Percentiles rank a stretch among this genome's conserved stretches.
These are phyloP conservation scores for Blastobotrys proliferans DNA, from an alignment of 1,139 yeast species.

Conservation along the genomic window DNA sequence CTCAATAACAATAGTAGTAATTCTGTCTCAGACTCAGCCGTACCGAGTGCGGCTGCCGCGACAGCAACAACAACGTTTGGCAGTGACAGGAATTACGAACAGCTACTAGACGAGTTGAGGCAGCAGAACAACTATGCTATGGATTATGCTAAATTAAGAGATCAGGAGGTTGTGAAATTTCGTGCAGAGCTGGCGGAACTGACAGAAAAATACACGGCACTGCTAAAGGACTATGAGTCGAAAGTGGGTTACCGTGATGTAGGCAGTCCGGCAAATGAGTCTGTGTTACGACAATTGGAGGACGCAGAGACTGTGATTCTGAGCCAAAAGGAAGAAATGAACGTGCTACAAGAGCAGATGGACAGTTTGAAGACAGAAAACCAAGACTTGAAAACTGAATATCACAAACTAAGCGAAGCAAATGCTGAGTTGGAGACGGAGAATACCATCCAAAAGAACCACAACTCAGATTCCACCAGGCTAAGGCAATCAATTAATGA, in stretches of 20 bases:
- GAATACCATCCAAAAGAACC: not conserved
- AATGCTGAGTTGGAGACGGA: not conserved
- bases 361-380: not conserved
- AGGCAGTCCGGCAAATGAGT: not conserved
- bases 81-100: slow-evolving; percentile 4
- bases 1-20: slow-evolving; percentile 9
- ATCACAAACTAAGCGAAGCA: not conserved
- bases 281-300: not conserved
- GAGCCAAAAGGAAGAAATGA: not conserved
- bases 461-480: not conserved
- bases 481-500: not conserved
- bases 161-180: slow-evolving; percentile 18
- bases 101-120: slow-evolving; percentile 15
- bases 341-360: not conserved
- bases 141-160: slow-evolving; percentile 20
- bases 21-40: slow-evolving; percentile 1
- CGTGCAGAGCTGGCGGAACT: slow-evolving; percentile 19
- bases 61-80: not conserved
- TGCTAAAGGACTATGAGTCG: slow-evolving; percentile 15
- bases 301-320: not conserved
- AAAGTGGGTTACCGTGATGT: slow-evolving; percentile 1
- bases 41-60: slow-evolving; percentile 3
- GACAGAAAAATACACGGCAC: slow-evolving; percentile 16
- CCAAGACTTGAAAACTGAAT: not conserved
- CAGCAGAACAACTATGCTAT: slow-evolving; percentile 19